Evolutionary conservation across 2,329 filamentous ascomycete species (phyloP).

Genomic region (Trichoderma sp.): DNA sequence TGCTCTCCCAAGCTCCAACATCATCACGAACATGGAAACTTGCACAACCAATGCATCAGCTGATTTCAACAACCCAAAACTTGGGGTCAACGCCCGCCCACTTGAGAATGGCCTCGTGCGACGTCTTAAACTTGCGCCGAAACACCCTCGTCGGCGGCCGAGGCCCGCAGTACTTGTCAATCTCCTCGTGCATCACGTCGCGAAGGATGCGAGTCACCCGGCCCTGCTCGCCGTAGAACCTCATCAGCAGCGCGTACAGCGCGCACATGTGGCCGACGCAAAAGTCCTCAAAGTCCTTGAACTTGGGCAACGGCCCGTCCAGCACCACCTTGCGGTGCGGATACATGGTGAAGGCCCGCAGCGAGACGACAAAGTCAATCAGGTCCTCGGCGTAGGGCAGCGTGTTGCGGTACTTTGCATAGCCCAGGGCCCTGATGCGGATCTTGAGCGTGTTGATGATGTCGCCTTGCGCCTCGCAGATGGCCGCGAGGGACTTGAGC

Average conservation of each 20-base stretch:
- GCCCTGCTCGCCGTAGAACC: background rate
- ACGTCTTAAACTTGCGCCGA: constrained; percentile 10
- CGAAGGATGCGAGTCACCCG: background rate
- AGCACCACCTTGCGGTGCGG: background rate
- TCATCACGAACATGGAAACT: background rate
- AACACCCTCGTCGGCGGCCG: constrained; percentile 5
- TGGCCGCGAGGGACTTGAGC: constrained; percentile 1
- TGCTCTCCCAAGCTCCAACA: background rate
- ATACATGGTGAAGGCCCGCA: background rate
- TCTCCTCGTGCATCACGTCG: background rate
- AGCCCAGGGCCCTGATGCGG: background rate
- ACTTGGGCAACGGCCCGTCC: background rate
- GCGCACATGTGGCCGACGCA: constrained; percentile 8
- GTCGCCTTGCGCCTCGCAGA: background rate
- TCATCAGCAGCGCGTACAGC: background rate
- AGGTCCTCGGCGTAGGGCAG: constrained; percentile 16
- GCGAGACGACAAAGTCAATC: constrained; percentile 8
- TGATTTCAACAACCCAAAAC: constrained; percentile 4
- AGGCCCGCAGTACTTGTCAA: background rate
- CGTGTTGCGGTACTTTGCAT: background rate
- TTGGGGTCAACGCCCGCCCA: constrained; percentile 15
- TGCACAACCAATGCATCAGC: background rate
- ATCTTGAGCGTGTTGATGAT: background rate
- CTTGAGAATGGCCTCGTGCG: constrained; percentile 5
- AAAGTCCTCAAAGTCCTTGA: constrained; percentile 8